phyloP scores from a whole-genome alignment of 2,329 filamentous ascomycete genomes.

The Monilinia fructigena region DNA sequence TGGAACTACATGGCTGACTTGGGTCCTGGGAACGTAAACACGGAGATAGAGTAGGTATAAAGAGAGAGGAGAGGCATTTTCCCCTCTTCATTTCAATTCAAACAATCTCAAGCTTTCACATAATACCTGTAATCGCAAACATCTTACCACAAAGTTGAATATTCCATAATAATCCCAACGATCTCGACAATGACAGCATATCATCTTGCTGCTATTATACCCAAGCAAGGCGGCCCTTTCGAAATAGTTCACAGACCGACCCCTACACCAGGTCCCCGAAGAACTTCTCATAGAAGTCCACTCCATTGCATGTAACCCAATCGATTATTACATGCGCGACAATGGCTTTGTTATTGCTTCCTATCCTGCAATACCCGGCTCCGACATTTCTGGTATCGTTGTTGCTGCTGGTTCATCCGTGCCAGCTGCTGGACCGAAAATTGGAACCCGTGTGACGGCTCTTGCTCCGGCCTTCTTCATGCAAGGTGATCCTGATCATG shows the following conservation, averaged over 20 bases:
- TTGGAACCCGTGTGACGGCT: slow-evolving; percentile 38
- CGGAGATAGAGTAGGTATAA: slow-evolving; percentile 3
- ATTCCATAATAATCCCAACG: neutral
- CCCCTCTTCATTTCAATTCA: neutral
- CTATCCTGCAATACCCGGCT: slow-evolving; percentile 31
- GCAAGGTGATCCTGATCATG: slow-evolving; percentile 26
- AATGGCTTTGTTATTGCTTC: slow-evolving; percentile 37
- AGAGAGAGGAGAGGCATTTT: neutral
- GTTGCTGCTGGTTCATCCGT: slow-evolving; percentile 25
- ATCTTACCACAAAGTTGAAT: neutral
- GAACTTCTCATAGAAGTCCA: slow-evolving; percentile 45
- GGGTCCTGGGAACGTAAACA: neutral
- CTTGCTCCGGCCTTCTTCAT: slow-evolving; percentile 32
- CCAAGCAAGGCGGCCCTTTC: neutral
- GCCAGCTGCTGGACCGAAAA: slow-evolving; percentile 18
- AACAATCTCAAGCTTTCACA: neutral
- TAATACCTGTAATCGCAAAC: neutral
- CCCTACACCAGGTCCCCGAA: slow-evolving; percentile 42
- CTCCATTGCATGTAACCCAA: slow-evolving; percentile 45
- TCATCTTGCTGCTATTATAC: slow-evolving; percentile 17
- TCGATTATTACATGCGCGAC: slow-evolving; percentile 41
- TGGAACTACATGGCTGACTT: neutral
- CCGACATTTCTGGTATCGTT: slow-evolving; percentile 29
- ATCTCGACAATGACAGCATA: neutral
- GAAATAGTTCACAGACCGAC: slow-evolving; percentile 31